Conservation (phyloP, 2,329 filamentous ascomycete genomes). For the Arachnopeziza araneosa region DNA sequence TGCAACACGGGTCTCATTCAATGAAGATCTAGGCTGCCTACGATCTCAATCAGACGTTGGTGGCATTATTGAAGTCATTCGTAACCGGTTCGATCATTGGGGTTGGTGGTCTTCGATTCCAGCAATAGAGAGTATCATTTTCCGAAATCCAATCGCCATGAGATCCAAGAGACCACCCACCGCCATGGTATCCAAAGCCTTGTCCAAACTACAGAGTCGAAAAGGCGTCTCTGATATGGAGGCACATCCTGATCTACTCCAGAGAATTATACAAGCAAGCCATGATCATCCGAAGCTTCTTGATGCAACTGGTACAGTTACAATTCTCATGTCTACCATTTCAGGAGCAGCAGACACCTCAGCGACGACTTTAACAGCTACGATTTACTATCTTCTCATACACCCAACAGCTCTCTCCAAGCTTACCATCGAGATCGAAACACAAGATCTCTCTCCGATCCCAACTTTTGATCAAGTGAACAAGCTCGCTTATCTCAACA, state of each 20-base stretch:
- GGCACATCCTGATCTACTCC: not conserved
- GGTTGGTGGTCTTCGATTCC: conserved; percentile 5
- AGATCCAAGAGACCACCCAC: conserved; percentile 1
- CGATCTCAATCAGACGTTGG: conserved; percentile 4
- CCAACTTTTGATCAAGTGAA: not conserved
- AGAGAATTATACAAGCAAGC: conserved; percentile 2
- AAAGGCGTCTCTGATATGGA: not conserved
- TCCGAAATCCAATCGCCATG: conserved; percentile 2
- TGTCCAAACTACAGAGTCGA: not conserved
- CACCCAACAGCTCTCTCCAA: conserved; percentile 28
- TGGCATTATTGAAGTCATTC: conserved; percentile 5
- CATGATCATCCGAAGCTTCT: not conserved
- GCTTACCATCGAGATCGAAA: conserved; percentile 32
- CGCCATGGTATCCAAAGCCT: conserved; percentile 3
- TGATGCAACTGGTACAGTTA: not conserved
- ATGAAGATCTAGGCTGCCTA: conserved; percentile 7
- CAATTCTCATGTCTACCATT: conserved; percentile 4
- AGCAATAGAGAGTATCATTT: conserved; percentile 3
- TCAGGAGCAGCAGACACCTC: conserved; percentile 30
- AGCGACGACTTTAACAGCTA: conserved; percentile 29
- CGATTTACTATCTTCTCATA: conserved; percentile 29
- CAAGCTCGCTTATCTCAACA: conserved; percentile 17
- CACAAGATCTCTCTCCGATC: conserved; percentile 1
- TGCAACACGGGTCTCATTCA: conserved; percentile 3
- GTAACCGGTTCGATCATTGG: conserved; percentile 4